These are phyloP conservation scores for Fraxinus americana DNA, from an alignment of 257 asterid genomes.

Conservation along the genomic window DNA sequence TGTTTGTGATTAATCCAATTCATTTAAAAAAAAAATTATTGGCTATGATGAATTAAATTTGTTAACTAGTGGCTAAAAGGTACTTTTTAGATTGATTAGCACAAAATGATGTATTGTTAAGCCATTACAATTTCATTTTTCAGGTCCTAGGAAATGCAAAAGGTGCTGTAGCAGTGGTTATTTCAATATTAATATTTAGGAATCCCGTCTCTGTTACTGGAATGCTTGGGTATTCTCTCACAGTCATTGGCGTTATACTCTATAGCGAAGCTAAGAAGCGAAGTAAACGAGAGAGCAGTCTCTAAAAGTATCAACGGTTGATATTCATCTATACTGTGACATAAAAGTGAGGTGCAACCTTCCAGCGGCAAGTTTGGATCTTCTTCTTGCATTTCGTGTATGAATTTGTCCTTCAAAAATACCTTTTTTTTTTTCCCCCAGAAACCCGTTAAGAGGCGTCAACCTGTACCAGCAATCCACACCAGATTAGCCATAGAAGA, in stretches of 20 bases:
- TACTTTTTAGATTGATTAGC: not conserved
- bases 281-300: conserved; percentile 42
- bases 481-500: conserved; percentile 36
- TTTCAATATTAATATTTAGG: conserved; percentile 73
- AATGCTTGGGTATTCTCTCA: conserved; percentile 70
- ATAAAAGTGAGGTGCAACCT: conserved; percentile 34
- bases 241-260: conserved; percentile 71
- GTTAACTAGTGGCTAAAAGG: not conserved
- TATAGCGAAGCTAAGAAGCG: conserved; percentile 84
- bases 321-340: conserved; percentile 30
- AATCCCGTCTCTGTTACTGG: conserved; percentile 84
- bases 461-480: conserved; percentile 40
- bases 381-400: conserved; percentile 25
- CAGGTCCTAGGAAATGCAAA: conserved; percentile 88
- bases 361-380: conserved; percentile 25
- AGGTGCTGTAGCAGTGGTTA: conserved; percentile 86
- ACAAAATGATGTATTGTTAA: not conserved
- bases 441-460: conserved; percentile 38
- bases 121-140: conserved; percentile 7
- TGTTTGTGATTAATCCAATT: not conserved
- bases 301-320: conserved; percentile 17
- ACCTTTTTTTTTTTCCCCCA: conserved; percentile 36
- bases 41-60: not conserved
- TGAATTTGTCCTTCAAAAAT: conserved; percentile 34
- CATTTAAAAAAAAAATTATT: no score